Percentiles rank a stretch among this genome's conserved stretches.
These are phyloP conservation scores for Starmerella sp. DNA, from an alignment of 805 yeast genomes.

Conservation along the genomic window DNA sequence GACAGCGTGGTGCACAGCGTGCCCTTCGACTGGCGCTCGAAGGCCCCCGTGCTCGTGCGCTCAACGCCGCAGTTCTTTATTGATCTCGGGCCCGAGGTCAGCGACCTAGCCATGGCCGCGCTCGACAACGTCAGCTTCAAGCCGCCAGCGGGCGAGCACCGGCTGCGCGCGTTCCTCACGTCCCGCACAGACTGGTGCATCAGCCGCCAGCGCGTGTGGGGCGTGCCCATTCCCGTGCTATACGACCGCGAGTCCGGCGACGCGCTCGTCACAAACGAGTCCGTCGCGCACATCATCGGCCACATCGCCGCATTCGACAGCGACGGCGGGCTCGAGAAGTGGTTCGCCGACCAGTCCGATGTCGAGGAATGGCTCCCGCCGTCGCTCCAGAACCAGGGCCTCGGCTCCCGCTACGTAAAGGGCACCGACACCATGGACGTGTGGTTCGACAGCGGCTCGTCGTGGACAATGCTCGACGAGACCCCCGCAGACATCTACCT, in stretches of 20 bases:
- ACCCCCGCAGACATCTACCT: constrained; percentile 56
- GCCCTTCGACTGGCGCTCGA: constrained; percentile 96
- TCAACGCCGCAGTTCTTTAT: constrained; percentile 97
- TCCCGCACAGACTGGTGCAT: constrained; percentile 95
- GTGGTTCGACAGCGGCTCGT: constrained; percentile 96
- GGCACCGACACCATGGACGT: constrained; percentile 95
- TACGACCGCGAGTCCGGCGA: constrained; percentile 51
- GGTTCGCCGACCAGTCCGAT: constrained; percentile 56
- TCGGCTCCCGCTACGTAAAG: constrained; percentile 40
- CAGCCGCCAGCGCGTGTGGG: constrained; percentile 94
- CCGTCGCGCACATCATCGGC: constrained; percentile 47
- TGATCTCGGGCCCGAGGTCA: constrained; percentile 55
- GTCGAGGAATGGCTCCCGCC: constrained; percentile 66
- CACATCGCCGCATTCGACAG: constrained; percentile 47
- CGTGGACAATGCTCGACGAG: constrained; percentile 57
- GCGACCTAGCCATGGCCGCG: constrained; percentile 48
- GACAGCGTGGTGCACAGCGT: constrained; percentile 62
- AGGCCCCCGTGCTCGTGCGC: constrained; percentile 85
- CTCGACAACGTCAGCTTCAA: constrained; percentile 53
- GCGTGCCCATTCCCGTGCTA: constrained; percentile 90
- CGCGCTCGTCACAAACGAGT: constrained; percentile 47
- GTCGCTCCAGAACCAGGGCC: constrained; percentile 27
- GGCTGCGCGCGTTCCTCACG: constrained; percentile 60
- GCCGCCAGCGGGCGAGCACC: constrained; percentile 61
- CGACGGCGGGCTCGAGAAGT: constrained; percentile 32